A percentile compares a stretch with the other conserved stretches of the same genome.
Evolutionary conservation across 129 eudicot species (phyloP).

Genomic region (Helianthus annuus): DNA sequence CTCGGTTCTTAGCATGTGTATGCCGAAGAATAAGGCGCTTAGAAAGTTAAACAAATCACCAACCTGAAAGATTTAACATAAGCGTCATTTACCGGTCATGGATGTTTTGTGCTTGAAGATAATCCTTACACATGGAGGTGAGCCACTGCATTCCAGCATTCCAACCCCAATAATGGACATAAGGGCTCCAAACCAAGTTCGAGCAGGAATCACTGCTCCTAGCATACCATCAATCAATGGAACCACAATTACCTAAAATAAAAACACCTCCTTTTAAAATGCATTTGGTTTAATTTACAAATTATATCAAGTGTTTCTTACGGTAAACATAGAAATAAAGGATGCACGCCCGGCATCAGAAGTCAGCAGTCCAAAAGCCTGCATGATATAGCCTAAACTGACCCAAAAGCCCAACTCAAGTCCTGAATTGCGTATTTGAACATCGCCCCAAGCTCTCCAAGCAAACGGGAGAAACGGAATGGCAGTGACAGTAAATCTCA

Average conservation of each 20-base stretch:
- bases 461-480: conserved; percentile 80
- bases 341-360: conserved; percentile 97
- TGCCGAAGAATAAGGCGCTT: conserved; percentile 84
- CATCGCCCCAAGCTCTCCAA: conserved; percentile 58
- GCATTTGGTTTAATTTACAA: background rate
- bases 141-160: conserved; percentile 91
- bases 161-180: conserved; percentile 79
- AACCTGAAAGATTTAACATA: conserved; percentile 43
- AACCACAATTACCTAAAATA: conserved; percentile 76
- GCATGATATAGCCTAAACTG: conserved; percentile 83
- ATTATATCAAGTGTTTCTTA: conserved; percentile 36
- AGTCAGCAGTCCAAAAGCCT: conserved; percentile 86
- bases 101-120: background rate
- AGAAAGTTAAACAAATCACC: conserved; percentile 79
- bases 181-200: conserved; percentile 88
- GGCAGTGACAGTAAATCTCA: conserved; percentile 73
- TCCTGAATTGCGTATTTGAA: conserved; percentile 69
- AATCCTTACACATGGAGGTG: conserved; percentile 76
- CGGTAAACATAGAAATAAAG: conserved; percentile 82
- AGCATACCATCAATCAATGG: conserved; percentile 89
- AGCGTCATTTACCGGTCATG: background rate
- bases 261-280: background rate
- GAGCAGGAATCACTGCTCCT: conserved; percentile 73
- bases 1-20: conserved; percentile 88
- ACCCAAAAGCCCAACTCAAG: conserved; percentile 88